Evolutionary conservation across 257 asterid genomes (phyloP).

Genomic region (Salvia splendens): DNA sequence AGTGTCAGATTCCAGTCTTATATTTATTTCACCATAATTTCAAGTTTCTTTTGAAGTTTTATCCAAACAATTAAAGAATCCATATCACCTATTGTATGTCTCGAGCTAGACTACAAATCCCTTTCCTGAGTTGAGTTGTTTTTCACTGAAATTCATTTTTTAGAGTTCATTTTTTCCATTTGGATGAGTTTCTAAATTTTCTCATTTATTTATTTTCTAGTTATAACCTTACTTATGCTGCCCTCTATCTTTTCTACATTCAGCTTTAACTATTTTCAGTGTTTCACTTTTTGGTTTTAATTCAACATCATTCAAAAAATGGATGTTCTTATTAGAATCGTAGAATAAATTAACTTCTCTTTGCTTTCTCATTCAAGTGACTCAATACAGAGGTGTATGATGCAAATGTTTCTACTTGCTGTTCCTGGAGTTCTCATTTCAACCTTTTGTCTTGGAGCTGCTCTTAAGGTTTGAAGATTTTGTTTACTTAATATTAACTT

Average conservation of each 20-base stretch:
- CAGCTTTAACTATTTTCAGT: background rate
- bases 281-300: constrained; percentile 9
- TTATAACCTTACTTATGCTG: constrained; percentile 16
- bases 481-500: constrained; percentile 29
- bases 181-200: constrained; percentile 10
- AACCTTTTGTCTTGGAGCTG: constrained; percentile 82
- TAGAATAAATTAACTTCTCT: constrained; percentile 7
- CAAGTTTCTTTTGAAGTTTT: background rate
- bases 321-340: constrained; percentile 20
- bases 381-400: constrained; percentile 70
- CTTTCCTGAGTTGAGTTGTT: background rate
- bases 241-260: constrained; percentile 4
- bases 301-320: constrained; percentile 15
- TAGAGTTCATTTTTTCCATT: background rate
- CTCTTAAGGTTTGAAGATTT: constrained; percentile 67
- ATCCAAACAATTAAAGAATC: background rate
- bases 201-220: background rate
- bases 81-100: background rate
- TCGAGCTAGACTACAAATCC: background rate
- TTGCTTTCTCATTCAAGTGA: background rate
- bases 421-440: constrained; percentile 97
- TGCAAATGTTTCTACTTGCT: constrained; percentile 92
- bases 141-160: background rate
- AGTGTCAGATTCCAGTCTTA: constrained; percentile 8
- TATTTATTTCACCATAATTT: background rate